Conservation (phyloP, 495 filamentous ascomycete species). For the Evernia prunastri region DNA sequence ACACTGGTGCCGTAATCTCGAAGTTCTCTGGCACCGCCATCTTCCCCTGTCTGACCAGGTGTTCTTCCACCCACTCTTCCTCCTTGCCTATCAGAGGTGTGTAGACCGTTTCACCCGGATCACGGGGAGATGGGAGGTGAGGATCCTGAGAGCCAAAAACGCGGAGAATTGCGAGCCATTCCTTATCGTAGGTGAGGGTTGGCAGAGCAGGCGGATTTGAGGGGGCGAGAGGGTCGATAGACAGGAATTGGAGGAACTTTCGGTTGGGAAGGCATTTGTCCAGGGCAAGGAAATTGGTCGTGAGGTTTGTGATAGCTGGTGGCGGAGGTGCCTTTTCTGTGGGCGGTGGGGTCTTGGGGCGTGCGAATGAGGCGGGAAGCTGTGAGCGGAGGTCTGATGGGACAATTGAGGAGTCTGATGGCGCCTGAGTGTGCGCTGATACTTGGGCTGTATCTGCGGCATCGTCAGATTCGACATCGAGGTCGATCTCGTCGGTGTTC, state of each 20-base stretch:
- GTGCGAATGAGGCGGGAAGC: conserved; percentile 59
- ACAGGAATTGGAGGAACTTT: conserved; percentile 74
- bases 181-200: conserved; percentile 72
- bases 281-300: conserved; percentile 79
- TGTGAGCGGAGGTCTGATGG: conserved; percentile 56
- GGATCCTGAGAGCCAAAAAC: conserved; percentile 54
- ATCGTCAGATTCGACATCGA: conserved; percentile 44
- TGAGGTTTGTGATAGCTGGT: conserved; percentile 58
- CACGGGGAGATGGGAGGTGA: conserved; percentile 49
- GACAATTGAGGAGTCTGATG: conserved; percentile 28
- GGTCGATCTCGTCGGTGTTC: conserved; percentile 48
- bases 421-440: neutral
- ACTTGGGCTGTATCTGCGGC: conserved; percentile 11
- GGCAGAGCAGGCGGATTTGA: conserved; percentile 28
- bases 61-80: conserved; percentile 67
- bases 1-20: conserved; percentile 62
- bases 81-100: conserved; percentile 53
- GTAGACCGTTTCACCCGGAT: conserved; percentile 58
- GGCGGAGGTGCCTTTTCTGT: conserved; percentile 33
- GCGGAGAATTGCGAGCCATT: conserved; percentile 91
- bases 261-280: conserved; percentile 77
- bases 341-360: conserved; percentile 30
- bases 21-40: conserved; percentile 72
- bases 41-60: conserved; percentile 54
- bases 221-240: conserved; percentile 42